Conservation (phyloP, 2,329 filamentous ascomycete species). For the Xylaria polymorpha region DNA sequence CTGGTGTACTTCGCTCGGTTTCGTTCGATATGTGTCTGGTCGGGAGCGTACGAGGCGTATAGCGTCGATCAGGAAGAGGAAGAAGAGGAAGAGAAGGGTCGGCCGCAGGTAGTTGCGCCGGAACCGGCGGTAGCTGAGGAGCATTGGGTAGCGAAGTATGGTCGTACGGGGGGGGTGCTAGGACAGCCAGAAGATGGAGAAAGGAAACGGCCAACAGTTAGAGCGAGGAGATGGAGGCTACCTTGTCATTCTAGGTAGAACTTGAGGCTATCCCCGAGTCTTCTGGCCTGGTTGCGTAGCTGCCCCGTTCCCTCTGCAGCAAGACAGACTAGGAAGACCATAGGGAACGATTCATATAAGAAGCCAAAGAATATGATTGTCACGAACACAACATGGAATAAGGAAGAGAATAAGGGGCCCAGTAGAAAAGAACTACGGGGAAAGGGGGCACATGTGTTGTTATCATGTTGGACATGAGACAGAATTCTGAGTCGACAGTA, state of each 20-base stretch:
- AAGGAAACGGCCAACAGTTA: conserved; percentile 6
- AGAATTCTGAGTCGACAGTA: conserved; percentile 8
- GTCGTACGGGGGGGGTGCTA: conserved; percentile 5
- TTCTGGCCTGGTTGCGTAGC: neutral
- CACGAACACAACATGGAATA: conserved; percentile 31
- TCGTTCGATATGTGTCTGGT: conserved; percentile 48
- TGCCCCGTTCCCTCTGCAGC: conserved; percentile 27
- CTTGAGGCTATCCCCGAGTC: conserved; percentile 20
- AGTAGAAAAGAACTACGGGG: conserved; percentile 37
- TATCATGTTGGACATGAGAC: conserved; percentile 21
- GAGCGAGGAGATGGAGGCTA: conserved; percentile 32
- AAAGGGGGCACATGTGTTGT: conserved; percentile 20
- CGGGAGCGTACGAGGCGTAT: conserved; percentile 48
- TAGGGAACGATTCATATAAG: conserved; percentile 14
- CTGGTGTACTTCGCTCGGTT: conserved; percentile 39
- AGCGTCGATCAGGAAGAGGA: conserved; percentile 52
- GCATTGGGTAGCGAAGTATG: conserved; percentile 47
- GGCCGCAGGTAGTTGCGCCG: conserved; percentile 52
- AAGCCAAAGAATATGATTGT: conserved; percentile 26
- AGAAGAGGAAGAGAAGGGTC: conserved; percentile 48
- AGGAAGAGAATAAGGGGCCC: conserved; percentile 40
- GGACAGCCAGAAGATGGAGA: neutral
- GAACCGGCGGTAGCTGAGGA: conserved; percentile 52
- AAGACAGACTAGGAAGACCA: conserved; percentile 23
- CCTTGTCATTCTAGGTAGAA: conserved; percentile 33